Evolutionary conservation across 2,329 filamentous ascomycete genomes (phyloP), one percentile per base, ranked within the genome.

Genomic region (Penicillium frequentans): DNA sequence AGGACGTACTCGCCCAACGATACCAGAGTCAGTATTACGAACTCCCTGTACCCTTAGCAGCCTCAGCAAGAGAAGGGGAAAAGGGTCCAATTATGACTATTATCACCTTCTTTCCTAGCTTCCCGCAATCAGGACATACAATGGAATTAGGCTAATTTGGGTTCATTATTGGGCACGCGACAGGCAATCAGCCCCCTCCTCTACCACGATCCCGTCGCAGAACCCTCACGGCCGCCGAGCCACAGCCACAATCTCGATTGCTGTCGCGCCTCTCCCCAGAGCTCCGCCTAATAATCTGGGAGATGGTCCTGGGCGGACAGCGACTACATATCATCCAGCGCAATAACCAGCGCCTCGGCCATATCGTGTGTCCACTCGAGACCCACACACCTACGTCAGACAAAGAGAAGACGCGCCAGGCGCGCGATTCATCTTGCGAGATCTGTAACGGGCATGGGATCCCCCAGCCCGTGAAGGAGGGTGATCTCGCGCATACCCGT

Each of bases 1-100:
- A 75, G 59, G 73, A 75, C 66, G 73, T 75, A 11, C 61, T 75
- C 42, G 68, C 70, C 27, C 73, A 75, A 50, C 71, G 73, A 56
- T 75, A 75, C 59, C 71, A 73, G 55, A 74, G 73, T 75, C 50
- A 63, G 70, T 69, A 21, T 24, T 26, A n/a, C 39, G 19, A 43
- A 35, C 23, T 10, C 42, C 27, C 14, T 21, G 14, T 27, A 19
- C 19, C 19, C 4, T 23, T 42, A 7, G 35, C 9, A 31, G 16
- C 6, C 26, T 26, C 26, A 7, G 16, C 5, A 23, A 9, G 27
- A n/a, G 26, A n/a, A 14, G 24, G 3, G 11, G 16, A 6, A 4
- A 27, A 23, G 8, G 24, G 9, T 10, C 13, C 5, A 35, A 52
- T 51, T n/a, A n/a, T 11, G 2, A 3, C 11, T 16, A 49, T 37